Percentiles rank a stretch among this genome's conserved stretches.
Evolutionary conservation across 495 filamentous ascomycete genomes (phyloP).

Genomic region (Neurospora sp.): DNA sequence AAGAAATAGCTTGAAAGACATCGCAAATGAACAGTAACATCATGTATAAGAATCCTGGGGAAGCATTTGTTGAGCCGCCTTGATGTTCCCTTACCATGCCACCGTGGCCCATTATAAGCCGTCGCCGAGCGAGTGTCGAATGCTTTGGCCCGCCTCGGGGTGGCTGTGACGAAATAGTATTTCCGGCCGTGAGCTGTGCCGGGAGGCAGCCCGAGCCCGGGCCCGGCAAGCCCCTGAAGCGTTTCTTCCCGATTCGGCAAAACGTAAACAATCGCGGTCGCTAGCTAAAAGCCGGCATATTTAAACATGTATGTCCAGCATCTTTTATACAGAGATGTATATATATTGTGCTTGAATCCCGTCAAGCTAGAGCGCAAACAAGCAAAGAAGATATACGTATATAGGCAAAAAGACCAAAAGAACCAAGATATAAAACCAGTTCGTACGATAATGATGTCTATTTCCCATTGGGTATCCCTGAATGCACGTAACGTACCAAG

Average conservation of each 20-base stretch:
- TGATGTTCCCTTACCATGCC: background rate
- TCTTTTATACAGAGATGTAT: background rate
- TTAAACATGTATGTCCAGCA: too few species aligned
- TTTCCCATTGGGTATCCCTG: background rate
- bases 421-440: background rate
- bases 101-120: background rate
- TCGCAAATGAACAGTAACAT: background rate
- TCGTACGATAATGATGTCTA: background rate
- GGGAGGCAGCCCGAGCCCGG: background rate
- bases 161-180: background rate
- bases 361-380: background rate
- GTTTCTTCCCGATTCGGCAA: background rate
- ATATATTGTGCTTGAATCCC: background rate
- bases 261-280: background rate
- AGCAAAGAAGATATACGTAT: background rate
- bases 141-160: background rate
- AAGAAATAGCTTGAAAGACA: background rate
- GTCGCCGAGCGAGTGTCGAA: background rate
- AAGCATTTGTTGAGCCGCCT: background rate
- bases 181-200: background rate
- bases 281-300: background rate
- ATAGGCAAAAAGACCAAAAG: background rate
- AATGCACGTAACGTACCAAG: background rate
- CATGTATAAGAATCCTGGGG: background rate
- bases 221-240: background rate